These are phyloP conservation scores for Penicillium coprophilum DNA, from an alignment of 495 filamentous ascomycete species.

Conservation along the genomic window DNA sequence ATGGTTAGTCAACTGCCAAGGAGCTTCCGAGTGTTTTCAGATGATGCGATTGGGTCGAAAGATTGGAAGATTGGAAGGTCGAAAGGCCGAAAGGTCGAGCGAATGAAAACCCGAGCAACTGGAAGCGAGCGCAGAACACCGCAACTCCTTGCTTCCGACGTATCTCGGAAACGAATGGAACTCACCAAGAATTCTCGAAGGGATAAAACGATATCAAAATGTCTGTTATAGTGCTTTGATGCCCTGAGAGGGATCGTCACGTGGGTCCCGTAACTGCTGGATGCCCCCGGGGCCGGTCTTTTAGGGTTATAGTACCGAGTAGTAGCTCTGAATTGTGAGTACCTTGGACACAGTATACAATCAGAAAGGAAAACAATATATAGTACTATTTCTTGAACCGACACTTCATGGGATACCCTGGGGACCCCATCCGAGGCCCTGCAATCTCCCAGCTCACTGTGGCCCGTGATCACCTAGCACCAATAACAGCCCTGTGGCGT, in stretches of 20 bases:
- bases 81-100: background rate
- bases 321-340: background rate
- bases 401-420: background rate
- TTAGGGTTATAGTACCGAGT: background rate
- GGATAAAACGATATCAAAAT: background rate
- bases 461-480: slow-evolving; percentile 6
- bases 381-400: background rate
- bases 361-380: background rate
- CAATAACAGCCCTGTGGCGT: slow-evolving; percentile 1
- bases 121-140: slow-evolving; percentile 2
- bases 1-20: background rate
- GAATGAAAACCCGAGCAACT: background rate
- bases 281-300: too few species aligned
- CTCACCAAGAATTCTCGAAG: background rate
- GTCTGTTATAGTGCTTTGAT: slow-evolving; percentile 1
- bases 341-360: background rate
- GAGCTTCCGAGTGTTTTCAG: background rate
- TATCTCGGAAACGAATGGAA: background rate
- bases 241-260: slow-evolving; percentile 2
- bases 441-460: slow-evolving; percentile 7
- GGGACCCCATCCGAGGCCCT: background rate
- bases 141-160: slow-evolving; percentile 1
- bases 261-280: background rate
- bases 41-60: background rate
- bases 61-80: background rate